Evolutionary conservation across 2,329 filamentous ascomycete species (phyloP).

Genomic region (Dactylellina leptospora): DNA sequence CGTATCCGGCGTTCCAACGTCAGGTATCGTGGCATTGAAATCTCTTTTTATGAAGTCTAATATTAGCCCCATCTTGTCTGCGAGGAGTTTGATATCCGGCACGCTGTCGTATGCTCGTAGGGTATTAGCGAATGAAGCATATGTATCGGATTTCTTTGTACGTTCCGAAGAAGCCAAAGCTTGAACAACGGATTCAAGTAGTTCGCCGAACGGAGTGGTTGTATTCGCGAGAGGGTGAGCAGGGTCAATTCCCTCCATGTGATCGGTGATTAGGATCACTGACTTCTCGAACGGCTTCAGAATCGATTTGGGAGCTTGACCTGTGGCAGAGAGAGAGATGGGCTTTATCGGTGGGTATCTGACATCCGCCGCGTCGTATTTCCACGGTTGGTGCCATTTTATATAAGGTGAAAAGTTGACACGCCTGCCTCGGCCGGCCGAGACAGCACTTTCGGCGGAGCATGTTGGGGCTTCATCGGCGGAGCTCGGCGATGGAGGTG

Average conservation of each 20-base stretch:
- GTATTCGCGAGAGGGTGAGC: constrained; percentile 60
- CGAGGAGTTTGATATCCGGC: constrained; percentile 76
- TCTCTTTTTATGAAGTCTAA: constrained; percentile 86
- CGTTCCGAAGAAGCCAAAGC: constrained; percentile 79
- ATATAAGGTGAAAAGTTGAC: constrained; percentile 72
- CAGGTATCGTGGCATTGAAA: constrained; percentile 69
- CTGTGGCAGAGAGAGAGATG: constrained; percentile 4
- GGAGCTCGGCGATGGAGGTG: constrained; percentile 55
- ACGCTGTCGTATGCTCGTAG: constrained; percentile 83
- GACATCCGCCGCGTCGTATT: constrained; percentile 51
- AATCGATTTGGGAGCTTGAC: constrained; percentile 68
- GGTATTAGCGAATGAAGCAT: constrained; percentile 78
- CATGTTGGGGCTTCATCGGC: constrained; percentile 59
- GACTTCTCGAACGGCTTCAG: constrained; percentile 73
- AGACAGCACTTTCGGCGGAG: constrained; percentile 59
- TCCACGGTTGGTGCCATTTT: constrained; percentile 65
- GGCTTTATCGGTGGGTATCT: constrained; percentile 41
- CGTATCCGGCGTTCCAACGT: constrained; percentile 67
- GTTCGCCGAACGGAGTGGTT: constrained; percentile 72
- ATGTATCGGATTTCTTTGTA: constrained; percentile 81
- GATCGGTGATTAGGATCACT: constrained; percentile 58
- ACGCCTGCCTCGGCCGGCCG: constrained; percentile 64
- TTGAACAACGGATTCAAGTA: constrained; percentile 84
- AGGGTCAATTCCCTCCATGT: constrained; percentile 61
- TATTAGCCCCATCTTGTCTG: constrained; percentile 78